Evolutionary conservation across 805 yeast genomes (phyloP).

Genomic region (Monosporozyma servazzii): DNA sequence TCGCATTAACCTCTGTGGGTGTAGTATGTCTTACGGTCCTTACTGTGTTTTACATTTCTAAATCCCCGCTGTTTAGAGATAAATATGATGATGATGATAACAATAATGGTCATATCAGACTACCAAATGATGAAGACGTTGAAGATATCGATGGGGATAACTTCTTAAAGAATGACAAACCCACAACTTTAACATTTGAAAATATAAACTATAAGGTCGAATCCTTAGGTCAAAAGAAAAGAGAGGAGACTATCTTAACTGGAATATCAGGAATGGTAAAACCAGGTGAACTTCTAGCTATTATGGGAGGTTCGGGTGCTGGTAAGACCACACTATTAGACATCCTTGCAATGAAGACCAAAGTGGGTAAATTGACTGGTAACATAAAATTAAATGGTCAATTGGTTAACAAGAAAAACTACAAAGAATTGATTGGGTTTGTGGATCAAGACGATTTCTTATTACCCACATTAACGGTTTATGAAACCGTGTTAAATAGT

Average conservation of each 20-base stretch:
- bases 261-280: constrained; percentile 65
- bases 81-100: constrained; percentile 2
- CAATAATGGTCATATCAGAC: constrained; percentile 13
- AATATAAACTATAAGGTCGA: constrained; percentile 45
- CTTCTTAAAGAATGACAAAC: constrained; percentile 42
- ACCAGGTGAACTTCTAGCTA: constrained; percentile 86
- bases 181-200: constrained; percentile 70
- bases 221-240: constrained; percentile 5
- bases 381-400: constrained; percentile 65
- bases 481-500: constrained; percentile 88
- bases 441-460: constrained; percentile 93
- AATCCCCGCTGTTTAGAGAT: constrained; percentile 50
- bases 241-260: constrained; percentile 39
- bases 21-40: constrained; percentile 25
- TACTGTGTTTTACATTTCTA: constrained; percentile 39
- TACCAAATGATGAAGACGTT: constrained; percentile 14
- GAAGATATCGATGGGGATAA: constrained; percentile 26
- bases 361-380: constrained; percentile 66
- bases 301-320: constrained; percentile 98
- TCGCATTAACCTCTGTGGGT: constrained; percentile 33
- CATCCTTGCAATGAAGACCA: constrained; percentile 80
- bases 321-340: constrained; percentile 93
- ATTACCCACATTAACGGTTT: constrained; percentile 88
- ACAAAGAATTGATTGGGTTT: constrained; percentile 71
- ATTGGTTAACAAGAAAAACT: constrained; percentile 33